Conservation (phyloP, 768 basidiomycete genomes). For the Roridomyces roridus region DNA sequence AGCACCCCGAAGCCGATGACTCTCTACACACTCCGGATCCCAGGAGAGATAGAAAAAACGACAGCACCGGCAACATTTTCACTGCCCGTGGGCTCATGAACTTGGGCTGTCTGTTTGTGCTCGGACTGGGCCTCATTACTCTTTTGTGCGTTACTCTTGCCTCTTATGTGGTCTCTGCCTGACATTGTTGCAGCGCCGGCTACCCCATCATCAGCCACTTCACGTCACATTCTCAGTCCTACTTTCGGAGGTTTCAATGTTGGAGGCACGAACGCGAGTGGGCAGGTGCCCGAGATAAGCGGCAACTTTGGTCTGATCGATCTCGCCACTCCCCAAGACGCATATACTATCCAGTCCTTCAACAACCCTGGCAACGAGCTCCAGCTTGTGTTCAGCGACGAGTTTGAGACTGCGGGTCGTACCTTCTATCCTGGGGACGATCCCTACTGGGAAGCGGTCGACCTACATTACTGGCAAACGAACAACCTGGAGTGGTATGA, state of each 20-base stretch:
- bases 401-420: conserved; percentile 82
- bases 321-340: conserved; percentile 68
- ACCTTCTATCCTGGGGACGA: conserved; percentile 75
- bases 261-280: conserved; percentile 78
- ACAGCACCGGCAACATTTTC: conserved; percentile 65
- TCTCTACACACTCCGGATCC: conserved; percentile 79
- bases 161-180: background rate
- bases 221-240: conserved; percentile 48
- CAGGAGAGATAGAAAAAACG: conserved; percentile 61
- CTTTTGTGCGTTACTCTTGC: conserved; percentile 57
- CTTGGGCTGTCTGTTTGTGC: conserved; percentile 67
- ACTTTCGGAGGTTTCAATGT: conserved; percentile 71
- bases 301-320: conserved; percentile 82
- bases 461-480: conserved; percentile 85
- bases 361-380: conserved; percentile 56
- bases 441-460: conserved; percentile 64
- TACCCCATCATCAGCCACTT: conserved; percentile 70
- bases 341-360: conserved; percentile 60
- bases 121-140: conserved; percentile 57
- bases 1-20: conserved; percentile 66
- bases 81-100: conserved; percentile 76
- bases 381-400: conserved; percentile 87
- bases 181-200: conserved; percentile 51
- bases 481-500: conserved; percentile 90
- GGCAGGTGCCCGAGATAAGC: conserved; percentile 69